Evolutionary conservation across 306 rosid genomes (phyloP), one percentile per base, ranked within the genome.

Genomic region (Cucumis cinereus): DNA sequence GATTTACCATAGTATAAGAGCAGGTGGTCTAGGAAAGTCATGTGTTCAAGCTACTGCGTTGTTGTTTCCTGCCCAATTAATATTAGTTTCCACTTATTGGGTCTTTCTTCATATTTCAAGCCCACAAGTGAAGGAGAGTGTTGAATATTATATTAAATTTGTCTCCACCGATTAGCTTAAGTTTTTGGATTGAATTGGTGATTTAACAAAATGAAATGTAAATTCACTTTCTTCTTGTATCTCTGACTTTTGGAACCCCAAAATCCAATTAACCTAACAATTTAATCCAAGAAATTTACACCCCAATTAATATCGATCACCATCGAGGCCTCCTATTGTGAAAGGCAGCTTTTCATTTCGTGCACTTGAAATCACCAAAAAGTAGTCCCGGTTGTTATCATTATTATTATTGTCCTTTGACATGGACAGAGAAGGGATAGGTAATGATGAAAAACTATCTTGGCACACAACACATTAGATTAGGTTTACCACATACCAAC

Each of bases 401-500:
- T 50, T 50, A 15, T 50, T 50, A 49, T 28, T 30, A 30, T 30
- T 5, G 35, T 30, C 4, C 35, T 30, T 28, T 16, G 22, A 50
- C 40, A 36, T 8, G 71, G 24, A 64, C 72, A 64, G 10, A 64
- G 45, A 35, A 62, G 6, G 38, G 22, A 62, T 12, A 61, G 22
- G 69, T 61, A 61, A 64, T 64, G 28, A 19, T 64, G 26, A 38
- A 20, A 64, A 64, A 64, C 72, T 64, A n/a, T 33, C 23, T 33
- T 30, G 23, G 3, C 19, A 35, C 8, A 63, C 13, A 63, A 35
- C 30, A 8, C 36, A 17, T 59, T 58, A 38, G 57, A 58, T 41
- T 64, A 26, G 49, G 79, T 30, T 36, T 66, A 38, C 52, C 15
- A 73, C 83, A 75, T 91, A 93, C 98, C 98, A 84, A 90, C 83